Evolutionary conservation across 108 stramenopile genomes (phyloP).

Genomic region (Nitzschia sp.): DNA sequence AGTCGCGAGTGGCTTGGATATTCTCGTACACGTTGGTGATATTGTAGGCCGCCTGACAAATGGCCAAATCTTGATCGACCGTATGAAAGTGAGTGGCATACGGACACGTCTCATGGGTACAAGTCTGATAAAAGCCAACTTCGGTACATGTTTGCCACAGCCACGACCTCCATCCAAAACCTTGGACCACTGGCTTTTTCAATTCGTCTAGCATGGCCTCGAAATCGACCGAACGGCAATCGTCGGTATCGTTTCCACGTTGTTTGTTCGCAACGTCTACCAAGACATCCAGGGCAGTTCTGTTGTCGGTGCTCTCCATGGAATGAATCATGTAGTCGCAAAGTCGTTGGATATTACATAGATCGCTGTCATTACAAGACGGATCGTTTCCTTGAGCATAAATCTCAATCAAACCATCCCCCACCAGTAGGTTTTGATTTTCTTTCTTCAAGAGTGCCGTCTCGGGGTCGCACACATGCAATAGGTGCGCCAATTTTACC

Average conservation of each 20-base stretch:
- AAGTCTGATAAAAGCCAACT: conserved; percentile 96
- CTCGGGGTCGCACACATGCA: conserved; percentile 76
- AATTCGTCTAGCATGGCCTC: conserved; percentile 37
- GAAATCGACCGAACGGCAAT: conserved; percentile 48
- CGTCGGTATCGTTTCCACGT: conserved; percentile 15
- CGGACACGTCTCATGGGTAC: conserved; percentile 68
- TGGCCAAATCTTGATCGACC: conserved; percentile 68
- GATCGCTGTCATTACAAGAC: conserved; percentile 41
- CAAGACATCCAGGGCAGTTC: conserved; percentile 49
- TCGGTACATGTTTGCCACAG: conserved; percentile 95
- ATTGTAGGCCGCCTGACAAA: conserved; percentile 71
- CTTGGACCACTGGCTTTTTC: conserved; percentile 14
- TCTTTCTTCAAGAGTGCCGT: conserved; percentile 35
- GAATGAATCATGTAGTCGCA: conserved; percentile 39
- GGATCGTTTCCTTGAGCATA: conserved; percentile 91
- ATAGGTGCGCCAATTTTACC: conserved; percentile 47
- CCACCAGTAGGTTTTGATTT: conserved; percentile 68
- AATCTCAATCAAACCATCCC: conserved; percentile 80
- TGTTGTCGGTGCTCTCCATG: neutral
- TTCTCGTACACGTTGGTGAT: conserved; percentile 57
- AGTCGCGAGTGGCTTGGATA: conserved; percentile 58
- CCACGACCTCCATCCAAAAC: conserved; percentile 67
- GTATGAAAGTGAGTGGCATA: conserved; percentile 77
- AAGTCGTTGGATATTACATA: conserved; percentile 82
- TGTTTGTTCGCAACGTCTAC: conserved; percentile 35